These are phyloP conservation scores for Plasmodium yoelii DNA, from an alignment of 169 alveolate genomes.

Conservation along the genomic window DNA sequence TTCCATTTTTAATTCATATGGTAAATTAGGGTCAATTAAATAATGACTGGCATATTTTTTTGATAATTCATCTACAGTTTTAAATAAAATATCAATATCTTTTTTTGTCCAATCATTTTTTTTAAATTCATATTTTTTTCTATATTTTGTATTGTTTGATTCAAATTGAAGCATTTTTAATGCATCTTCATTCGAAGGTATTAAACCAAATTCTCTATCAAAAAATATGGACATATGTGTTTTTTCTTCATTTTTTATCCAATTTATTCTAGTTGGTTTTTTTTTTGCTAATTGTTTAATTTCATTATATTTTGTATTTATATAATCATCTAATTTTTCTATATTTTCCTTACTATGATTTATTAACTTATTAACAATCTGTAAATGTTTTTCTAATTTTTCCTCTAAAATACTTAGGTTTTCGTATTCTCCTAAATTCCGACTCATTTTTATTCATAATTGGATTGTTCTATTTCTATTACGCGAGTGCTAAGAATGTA, in stretches of 20 bases:
- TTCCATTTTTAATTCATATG: constrained; percentile 25
- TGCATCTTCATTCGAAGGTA: constrained; percentile 75
- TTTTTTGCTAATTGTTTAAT: constrained; percentile 52
- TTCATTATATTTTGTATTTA: constrained; percentile 61
- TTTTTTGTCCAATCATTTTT: constrained; percentile 61
- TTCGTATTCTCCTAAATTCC: constrained; percentile 24
- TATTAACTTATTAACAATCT: constrained; percentile 24
- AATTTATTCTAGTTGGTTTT: constrained; percentile 53
- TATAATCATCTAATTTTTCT: constrained; percentile 54
- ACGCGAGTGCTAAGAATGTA: too few relatives aligned
- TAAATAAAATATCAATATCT: constrained; percentile 29
- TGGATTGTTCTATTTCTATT: not conserved
- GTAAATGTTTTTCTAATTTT: constrained; percentile 12
- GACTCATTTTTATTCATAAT: constrained; percentile 9
- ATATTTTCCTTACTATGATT: constrained; percentile 21
- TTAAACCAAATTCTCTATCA: constrained; percentile 32
- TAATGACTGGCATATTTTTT: constrained; percentile 54
- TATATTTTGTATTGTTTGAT: constrained; percentile 23
- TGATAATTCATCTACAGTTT: constrained; percentile 15
- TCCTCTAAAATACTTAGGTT: constrained; percentile 22
- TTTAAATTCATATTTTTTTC: constrained; percentile 73
- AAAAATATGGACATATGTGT: constrained; percentile 66
- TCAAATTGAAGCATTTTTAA: constrained; percentile 41
- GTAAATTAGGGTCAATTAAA: constrained; percentile 41
- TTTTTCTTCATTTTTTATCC: constrained; percentile 39